Conservation (phyloP, 1,284 basidiomycete genomes). For the Cystobasidiaceae sp. region DNA sequence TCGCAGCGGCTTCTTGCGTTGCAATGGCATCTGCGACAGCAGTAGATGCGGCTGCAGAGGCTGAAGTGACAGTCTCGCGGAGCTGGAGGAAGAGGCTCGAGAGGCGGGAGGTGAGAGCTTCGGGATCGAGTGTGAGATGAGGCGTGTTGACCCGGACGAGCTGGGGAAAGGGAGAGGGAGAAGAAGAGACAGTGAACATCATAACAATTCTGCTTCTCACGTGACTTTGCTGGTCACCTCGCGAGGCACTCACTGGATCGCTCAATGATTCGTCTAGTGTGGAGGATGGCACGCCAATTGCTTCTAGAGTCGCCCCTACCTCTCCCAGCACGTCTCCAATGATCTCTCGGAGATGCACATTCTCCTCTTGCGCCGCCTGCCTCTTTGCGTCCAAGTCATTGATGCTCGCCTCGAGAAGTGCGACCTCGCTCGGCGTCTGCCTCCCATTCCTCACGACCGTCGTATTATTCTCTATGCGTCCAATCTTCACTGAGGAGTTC, state of each 20-base stretch:
- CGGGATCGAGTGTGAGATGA: slow-evolving; percentile 7
- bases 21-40: not conserved
- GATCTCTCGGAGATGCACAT: slow-evolving; percentile 22
- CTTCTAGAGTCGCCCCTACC: slow-evolving; percentile 2
- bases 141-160: not conserved
- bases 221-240: too few species aligned
- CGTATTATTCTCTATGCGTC: not conserved
- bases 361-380: slow-evolving; percentile 18
- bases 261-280: not conserved
- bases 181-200: not conserved
- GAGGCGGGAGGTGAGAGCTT: slow-evolving; percentile 1
- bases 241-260: slow-evolving; percentile 8
- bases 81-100: slow-evolving; percentile 15
- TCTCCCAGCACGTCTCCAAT: slow-evolving; percentile 16
- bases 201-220: too few species aligned
- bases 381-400: slow-evolving; percentile 4
- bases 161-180: not conserved
- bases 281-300: not conserved
- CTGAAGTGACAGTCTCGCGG: not conserved
- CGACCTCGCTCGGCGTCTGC: not conserved
- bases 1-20: not conserved
- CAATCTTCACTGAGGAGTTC: not conserved
- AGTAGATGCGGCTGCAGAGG: not conserved
- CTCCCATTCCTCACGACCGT: not conserved
- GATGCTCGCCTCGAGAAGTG: slow-evolving; percentile 21